A percentile compares a stretch with the other conserved stretches of the same genome.
phyloP scores from a whole-genome alignment of 2,329 filamentous ascomycete species.

The Ilyonectria mors-panacis region DNA sequence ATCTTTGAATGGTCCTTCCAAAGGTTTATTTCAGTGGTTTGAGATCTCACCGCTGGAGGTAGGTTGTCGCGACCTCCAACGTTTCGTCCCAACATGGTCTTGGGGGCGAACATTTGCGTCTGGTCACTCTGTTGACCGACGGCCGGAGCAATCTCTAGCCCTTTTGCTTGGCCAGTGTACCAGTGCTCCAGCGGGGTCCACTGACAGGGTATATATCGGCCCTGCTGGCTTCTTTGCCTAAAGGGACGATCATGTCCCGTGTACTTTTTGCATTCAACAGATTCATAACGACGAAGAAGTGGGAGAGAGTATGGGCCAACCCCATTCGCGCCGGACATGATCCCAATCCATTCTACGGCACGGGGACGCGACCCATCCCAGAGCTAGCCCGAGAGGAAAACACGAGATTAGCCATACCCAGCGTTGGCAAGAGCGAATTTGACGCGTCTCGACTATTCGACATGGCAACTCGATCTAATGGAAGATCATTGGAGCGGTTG shows the following conservation, averaged over 20 bases:
- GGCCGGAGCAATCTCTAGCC: constrained; percentile 40
- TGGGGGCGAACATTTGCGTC: constrained; percentile 45
- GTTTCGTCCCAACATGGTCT: constrained; percentile 42
- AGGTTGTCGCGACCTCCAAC: constrained; percentile 36
- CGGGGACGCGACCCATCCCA: constrained; percentile 1
- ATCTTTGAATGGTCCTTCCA: not conserved
- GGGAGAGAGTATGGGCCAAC: constrained; percentile 43
- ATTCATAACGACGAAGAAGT: constrained; percentile 30
- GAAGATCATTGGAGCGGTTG: constrained; percentile 8
- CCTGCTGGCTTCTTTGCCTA: constrained; percentile 33
- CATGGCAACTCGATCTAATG: constrained; percentile 7
- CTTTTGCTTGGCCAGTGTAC: constrained; percentile 41
- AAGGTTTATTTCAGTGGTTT: constrained; percentile 42
- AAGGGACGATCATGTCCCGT: constrained; percentile 35
- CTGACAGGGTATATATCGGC: constrained; percentile 41
- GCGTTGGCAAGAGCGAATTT: constrained; percentile 5
- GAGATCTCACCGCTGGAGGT: constrained; percentile 42
- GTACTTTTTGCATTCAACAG: constrained; percentile 22
- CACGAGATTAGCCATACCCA: not conserved
- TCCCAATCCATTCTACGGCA: constrained; percentile 44
- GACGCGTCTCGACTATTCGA: constrained; percentile 5
- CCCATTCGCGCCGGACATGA: constrained; percentile 44
- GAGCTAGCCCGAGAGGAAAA: not conserved
- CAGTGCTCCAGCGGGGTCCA: constrained; percentile 36
- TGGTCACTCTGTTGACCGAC: constrained; percentile 35